phyloP scores from a whole-genome alignment of 2,329 filamentous ascomycete species.

The Fusarium clavum region DNA sequence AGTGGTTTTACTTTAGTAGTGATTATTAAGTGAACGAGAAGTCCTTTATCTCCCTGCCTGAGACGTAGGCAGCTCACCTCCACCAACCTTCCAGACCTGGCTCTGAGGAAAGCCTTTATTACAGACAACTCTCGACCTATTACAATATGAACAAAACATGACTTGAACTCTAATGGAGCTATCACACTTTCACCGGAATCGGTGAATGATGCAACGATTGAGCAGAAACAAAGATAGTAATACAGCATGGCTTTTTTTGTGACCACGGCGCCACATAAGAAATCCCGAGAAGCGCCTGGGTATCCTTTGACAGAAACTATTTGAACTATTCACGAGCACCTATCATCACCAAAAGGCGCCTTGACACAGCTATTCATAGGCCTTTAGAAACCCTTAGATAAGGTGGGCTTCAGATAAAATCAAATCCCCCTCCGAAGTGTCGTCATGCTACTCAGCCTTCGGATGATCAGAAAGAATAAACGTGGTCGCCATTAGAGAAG shows the following conservation, averaged over 20 bases:
- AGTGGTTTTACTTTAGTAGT: not conserved
- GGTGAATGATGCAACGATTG: not conserved
- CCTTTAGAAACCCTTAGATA: not conserved
- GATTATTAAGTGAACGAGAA: not conserved
- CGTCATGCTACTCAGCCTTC: not conserved
- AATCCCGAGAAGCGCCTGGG: not conserved
- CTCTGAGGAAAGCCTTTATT: accelerated
- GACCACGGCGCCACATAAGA: not conserved
- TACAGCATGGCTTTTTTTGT: not conserved
- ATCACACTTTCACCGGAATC: not conserved
- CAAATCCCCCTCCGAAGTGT: not conserved
- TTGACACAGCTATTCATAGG: not conserved
- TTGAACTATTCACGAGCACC: not conserved
- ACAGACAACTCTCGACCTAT: not conserved
- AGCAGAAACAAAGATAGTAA: not conserved
- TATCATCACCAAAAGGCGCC: not conserved
- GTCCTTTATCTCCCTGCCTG: not conserved
- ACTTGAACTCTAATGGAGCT: not conserved
- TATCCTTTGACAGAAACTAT: not conserved
- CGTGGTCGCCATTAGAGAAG: not conserved
- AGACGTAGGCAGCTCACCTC: not conserved
- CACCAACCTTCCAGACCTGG: not conserved
- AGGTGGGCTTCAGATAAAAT: not conserved
- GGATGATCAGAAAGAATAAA: no score
- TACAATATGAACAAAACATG: not conserved